Evolutionary conservation across 805 yeast species (phyloP).

Genomic region (Metschnikowia cerradonensis): DNA sequence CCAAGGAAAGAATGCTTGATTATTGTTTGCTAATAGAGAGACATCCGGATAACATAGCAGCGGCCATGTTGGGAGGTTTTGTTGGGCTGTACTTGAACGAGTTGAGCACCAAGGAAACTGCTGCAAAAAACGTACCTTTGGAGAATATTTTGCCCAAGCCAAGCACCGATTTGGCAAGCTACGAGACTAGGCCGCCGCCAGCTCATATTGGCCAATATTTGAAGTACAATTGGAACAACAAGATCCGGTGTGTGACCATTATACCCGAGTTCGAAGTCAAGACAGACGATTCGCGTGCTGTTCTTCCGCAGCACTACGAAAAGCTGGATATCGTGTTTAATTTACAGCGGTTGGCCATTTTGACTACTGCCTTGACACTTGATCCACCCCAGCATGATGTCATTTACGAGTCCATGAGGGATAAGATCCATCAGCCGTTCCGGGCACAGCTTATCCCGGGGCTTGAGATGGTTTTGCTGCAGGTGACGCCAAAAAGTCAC

Average conservation of each 20-base stretch:
- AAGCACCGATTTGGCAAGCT: slow-evolving; percentile 54
- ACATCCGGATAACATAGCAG: slow-evolving; percentile 97
- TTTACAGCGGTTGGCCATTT: slow-evolving; percentile 86
- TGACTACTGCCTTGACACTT: slow-evolving; percentile 87
- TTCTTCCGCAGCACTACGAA: slow-evolving; percentile 75
- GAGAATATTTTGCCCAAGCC: slow-evolving; percentile 78
- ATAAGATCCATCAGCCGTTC: slow-evolving; percentile 95
- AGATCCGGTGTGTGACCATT: slow-evolving; percentile 82
- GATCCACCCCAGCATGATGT: slow-evolving; percentile 77
- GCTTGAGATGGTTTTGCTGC: slow-evolving; percentile 68
- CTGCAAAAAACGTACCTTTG: slow-evolving; percentile 77
- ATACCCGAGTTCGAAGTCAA: slow-evolving; percentile 94
- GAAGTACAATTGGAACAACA: slow-evolving; percentile 75
- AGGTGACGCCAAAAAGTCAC: slow-evolving; percentile 77
- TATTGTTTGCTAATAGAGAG: slow-evolving; percentile 96
- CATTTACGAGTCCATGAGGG: slow-evolving; percentile 95
- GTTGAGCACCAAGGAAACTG: slow-evolving; percentile 64
- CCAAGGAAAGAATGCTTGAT: slow-evolving; percentile 82
- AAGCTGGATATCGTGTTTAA: slow-evolving; percentile 85
- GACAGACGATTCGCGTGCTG: slow-evolving; percentile 87
- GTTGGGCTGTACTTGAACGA: slow-evolving; percentile 92
- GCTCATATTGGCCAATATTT: slow-evolving; percentile 82
- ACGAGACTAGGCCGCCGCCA: slow-evolving; percentile 56
- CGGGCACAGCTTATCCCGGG: slow-evolving; percentile 91
- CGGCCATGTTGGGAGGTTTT: slow-evolving; percentile 99